Base-by-base conservation (phyloP, 306 rosid species). In the Sindora glabra region DNA sequence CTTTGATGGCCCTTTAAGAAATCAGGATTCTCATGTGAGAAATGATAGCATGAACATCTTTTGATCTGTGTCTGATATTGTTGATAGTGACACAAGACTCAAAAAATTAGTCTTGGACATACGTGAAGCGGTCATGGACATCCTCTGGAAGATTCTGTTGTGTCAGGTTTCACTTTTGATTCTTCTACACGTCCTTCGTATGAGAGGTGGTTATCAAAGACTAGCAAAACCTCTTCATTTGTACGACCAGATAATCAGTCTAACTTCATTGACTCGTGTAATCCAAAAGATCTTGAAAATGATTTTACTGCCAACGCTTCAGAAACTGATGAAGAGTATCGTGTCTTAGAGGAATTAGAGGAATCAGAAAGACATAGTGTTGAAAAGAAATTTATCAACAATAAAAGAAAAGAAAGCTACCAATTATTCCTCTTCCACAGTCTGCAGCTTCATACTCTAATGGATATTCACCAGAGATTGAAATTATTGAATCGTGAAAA, bases 401-500 rank as follows among this genome's bases (percentile, higher is more conserved):
- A 67, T 15, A 70, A 62, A 65, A 77, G 78, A 59, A 85, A 70
- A 64, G 76, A 67, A 58, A 73, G 62, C 65, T 68, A 26, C 48
- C 85, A 30, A 72, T 56, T 13, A 40, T 83, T 75, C 65, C 80
- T 22, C 88, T 83, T 66, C 85, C 95, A 56, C 71, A 60, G 33
- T 90, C 89, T 56, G 96, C 97, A 14, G 94, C 94, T 37, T 77
- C 75, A 16, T 87, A 77, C 50, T 84, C 74, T 53, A 70, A 61
- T 62, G 90, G 97, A 23, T 57, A 62, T 53, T 90, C 89, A 18
- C 90, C 87, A 4, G 58, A 66, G 41, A 48, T 80, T 53, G 90
- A 87, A 71, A 84, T 90, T 58, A 67, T 78, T 66, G 97, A 83
- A 59, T 65, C 84, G 15, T 80, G 79, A 83, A 68, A 75, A 74